Conservation (phyloP, 2,329 filamentous ascomycete genomes). For the Colletotrichum sp. region DNA sequence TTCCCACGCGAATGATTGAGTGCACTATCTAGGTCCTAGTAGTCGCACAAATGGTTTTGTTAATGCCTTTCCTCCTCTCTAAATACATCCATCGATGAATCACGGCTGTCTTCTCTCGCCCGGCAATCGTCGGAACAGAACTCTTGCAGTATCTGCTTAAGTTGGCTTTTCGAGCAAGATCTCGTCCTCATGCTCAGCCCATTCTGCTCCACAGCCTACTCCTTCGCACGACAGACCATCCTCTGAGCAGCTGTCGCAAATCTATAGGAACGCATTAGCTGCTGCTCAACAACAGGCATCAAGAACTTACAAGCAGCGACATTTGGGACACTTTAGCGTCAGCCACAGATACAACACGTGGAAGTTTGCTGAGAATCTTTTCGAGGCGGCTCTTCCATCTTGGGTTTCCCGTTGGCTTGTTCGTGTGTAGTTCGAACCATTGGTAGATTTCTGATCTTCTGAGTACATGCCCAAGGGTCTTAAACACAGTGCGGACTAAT, state of each 20-base stretch:
- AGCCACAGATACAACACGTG: accelerated
- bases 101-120: background rate
- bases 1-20: background rate
- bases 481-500: background rate
- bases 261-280: background rate
- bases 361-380: background rate
- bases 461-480: background rate
- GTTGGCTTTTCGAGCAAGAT: background rate
- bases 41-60: background rate
- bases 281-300: accelerated
- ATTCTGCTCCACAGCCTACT: background rate
- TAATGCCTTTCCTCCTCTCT: background rate
- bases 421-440: background rate
- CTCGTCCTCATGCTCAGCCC: background rate
- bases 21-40: background rate
- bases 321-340: no score
- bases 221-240: background rate
- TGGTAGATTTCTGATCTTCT: background rate
- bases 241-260: background rate
- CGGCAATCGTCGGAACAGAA: background rate
- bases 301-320: background rate
- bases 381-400: background rate
- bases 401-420: background rate
- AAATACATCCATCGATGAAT: no score
- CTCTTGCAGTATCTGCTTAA: background rate